phyloP scores from a whole-genome alignment of 768 basidiomycete species.

The Panus rudis region DNA sequence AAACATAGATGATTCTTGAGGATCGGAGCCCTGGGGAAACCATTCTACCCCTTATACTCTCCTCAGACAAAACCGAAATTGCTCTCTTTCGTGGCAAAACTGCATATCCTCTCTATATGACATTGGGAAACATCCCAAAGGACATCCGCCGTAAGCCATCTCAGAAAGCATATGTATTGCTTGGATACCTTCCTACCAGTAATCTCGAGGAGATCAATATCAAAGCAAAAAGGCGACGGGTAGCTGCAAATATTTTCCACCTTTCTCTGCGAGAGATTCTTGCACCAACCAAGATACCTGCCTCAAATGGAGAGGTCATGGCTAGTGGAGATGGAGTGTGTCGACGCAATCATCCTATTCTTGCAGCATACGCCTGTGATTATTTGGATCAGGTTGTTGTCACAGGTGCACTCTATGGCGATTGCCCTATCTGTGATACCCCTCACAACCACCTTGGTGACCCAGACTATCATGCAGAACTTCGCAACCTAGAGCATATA shows the following conservation, averaged over 20 bases:
- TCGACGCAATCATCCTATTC: constrained; percentile 17
- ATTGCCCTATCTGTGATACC: constrained; percentile 16
- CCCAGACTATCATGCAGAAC: not conserved
- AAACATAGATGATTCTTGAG: not conserved
- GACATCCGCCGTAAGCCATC: constrained; percentile 19
- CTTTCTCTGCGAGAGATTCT: constrained; percentile 11
- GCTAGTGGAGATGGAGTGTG: constrained; percentile 15
- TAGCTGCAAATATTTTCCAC: constrained; percentile 19
- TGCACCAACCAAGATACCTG: constrained; percentile 7
- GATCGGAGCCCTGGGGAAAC: constrained; percentile 8
- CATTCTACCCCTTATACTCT: constrained; percentile 16
- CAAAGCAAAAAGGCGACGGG: constrained; percentile 13
- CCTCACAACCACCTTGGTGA: constrained; percentile 8
- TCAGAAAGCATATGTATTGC: constrained; percentile 15
- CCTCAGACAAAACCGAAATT: constrained; percentile 19
- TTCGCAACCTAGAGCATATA: constrained; percentile 1
- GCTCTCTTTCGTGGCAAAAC: constrained; percentile 16
- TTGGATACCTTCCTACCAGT: constrained; percentile 20
- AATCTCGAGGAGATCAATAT: constrained; percentile 13
- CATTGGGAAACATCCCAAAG: constrained; percentile 22
- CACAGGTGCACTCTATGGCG: constrained; percentile 12
- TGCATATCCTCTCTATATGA: constrained; percentile 21
- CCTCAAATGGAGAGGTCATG: constrained; percentile 9
- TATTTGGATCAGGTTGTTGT: constrained; percentile 21
- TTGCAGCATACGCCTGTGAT: constrained; percentile 15